These are phyloP conservation scores for Aspergillus ustus DNA, from an alignment of 2,329 filamentous ascomycete genomes.

Conservation along the genomic window DNA sequence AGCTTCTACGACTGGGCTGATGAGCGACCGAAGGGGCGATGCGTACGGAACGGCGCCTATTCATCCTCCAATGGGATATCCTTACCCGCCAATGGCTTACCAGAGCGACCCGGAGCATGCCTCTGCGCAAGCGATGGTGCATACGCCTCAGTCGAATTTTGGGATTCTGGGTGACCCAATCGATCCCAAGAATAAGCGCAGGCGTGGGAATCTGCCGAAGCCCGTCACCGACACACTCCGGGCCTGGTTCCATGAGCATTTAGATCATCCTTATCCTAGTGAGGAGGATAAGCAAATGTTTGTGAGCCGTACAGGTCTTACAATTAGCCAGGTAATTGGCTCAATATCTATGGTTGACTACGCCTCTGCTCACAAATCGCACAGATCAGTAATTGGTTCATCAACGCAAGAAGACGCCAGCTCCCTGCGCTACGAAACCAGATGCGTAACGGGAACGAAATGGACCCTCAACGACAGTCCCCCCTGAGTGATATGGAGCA, in stretches of 20 bases:
- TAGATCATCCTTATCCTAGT: slow-evolving; percentile 81
- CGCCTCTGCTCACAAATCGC: neutral
- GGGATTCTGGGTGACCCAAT: slow-evolving; percentile 43
- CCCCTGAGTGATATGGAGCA: slow-evolving; percentile 43
- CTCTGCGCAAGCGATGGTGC: slow-evolving; percentile 34
- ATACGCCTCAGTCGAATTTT: slow-evolving; percentile 42
- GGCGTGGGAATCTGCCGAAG: slow-evolving; percentile 87
- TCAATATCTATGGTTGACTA: neutral
- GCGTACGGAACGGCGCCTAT: slow-evolving; percentile 30
- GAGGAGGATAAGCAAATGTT: slow-evolving; percentile 87
- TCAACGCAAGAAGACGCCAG: slow-evolving; percentile 55
- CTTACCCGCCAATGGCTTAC: slow-evolving; percentile 35
- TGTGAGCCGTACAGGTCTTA: slow-evolving; percentile 74
- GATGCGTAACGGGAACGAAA: slow-evolving; percentile 40
- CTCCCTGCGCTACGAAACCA: slow-evolving; percentile 52
- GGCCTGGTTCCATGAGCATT: slow-evolving; percentile 77
- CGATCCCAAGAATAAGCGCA: slow-evolving; percentile 54
- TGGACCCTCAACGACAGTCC: slow-evolving; percentile 38
- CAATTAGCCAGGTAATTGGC: slow-evolving; percentile 65
- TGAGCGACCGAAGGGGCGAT: slow-evolving; percentile 33
- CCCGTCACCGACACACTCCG: slow-evolving; percentile 82
- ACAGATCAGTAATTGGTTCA: slow-evolving; percentile 60
- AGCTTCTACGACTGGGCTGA: slow-evolving; percentile 23
- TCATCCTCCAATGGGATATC: slow-evolving; percentile 35
- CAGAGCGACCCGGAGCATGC: slow-evolving; percentile 38